These are phyloP conservation scores for Corinectria fuckeliana DNA, from an alignment of 2,329 filamentous ascomycete species.

Conservation along the genomic window DNA sequence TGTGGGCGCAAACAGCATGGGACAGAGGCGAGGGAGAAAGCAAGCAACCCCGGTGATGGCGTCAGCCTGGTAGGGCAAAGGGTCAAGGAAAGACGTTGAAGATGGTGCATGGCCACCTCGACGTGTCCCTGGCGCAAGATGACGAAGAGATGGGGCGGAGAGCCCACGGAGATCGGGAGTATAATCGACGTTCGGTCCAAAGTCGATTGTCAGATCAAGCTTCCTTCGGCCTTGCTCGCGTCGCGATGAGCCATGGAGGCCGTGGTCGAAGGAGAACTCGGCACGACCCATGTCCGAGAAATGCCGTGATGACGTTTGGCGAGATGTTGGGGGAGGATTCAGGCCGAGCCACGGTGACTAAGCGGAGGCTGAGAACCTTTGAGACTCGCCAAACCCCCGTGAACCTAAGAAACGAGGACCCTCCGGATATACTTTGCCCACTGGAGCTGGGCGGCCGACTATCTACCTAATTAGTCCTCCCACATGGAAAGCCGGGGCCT, in stretches of 20 bases:
- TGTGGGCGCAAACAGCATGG: background rate
- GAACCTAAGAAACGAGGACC: too few relatives aligned
- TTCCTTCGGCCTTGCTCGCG: background rate
- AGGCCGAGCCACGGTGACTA: background rate
- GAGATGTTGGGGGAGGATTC: background rate
- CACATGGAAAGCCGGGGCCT: background rate
- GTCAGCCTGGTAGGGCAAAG: background rate
- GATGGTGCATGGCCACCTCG: background rate
- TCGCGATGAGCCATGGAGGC: background rate
- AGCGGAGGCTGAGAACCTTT: constrained; percentile 2
- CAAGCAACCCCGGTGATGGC: background rate
- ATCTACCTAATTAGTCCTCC: too few relatives aligned
- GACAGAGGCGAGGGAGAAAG: too few relatives aligned
- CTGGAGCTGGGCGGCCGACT: too few relatives aligned
- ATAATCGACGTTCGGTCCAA: background rate
- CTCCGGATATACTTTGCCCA: too few relatives aligned
- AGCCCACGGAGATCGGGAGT: background rate
- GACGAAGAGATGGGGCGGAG: background rate
- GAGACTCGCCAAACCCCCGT: background rate
- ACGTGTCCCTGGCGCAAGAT: background rate
- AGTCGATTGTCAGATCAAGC: background rate
- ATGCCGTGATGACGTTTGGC: background rate
- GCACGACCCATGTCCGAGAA: background rate
- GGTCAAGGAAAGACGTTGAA: too few relatives aligned
- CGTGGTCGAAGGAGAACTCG: background rate